These are phyloP conservation scores for Boletus sp. DNA, from an alignment of 768 basidiomycete species.

Conservation along the genomic window DNA sequence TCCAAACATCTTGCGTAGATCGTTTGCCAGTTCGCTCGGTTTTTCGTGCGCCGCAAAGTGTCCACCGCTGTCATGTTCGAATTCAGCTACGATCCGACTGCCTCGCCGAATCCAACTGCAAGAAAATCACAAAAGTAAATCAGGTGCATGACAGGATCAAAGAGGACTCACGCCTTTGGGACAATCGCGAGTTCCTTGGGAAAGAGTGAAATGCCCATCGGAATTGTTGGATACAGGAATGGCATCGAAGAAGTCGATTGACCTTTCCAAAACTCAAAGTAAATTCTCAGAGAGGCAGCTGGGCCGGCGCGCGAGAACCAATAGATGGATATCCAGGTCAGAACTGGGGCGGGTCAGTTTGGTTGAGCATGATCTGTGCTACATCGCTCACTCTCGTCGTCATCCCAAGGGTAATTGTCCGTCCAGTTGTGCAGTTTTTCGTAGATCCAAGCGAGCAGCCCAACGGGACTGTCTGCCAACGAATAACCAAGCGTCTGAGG, in stretches of 20 bases:
- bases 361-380: neutral
- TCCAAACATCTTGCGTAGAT: slow-evolving; percentile 57
- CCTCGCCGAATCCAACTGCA: slow-evolving; percentile 43
- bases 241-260: neutral
- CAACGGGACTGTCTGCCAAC: slow-evolving; percentile 57
- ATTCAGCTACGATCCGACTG: slow-evolving; percentile 46
- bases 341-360: slow-evolving; percentile 34
- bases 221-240: slow-evolving; percentile 28
- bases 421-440: slow-evolving; percentile 50
- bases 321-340: slow-evolving; percentile 61
- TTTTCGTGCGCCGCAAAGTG: slow-evolving; percentile 58
- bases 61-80: slow-evolving; percentile 49
- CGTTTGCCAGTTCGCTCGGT: slow-evolving; percentile 46
- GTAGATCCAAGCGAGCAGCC: slow-evolving; percentile 53
- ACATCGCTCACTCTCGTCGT: slow-evolving; percentile 48
- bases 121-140: neutral
- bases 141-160: neutral
- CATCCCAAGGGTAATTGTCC: slow-evolving; percentile 54
- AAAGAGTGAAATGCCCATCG: slow-evolving; percentile 51
- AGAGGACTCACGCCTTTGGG: slow-evolving; percentile 37
- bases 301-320: slow-evolving; percentile 61
- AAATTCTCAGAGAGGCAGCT: slow-evolving; percentile 55
- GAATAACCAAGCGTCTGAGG: slow-evolving; percentile 56
- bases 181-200: slow-evolving; percentile 45
- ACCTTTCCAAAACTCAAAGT: slow-evolving; percentile 43